Percentiles rank a stretch among this genome's conserved stretches.
Evolutionary conservation across 1,284 basidiomycete species (phyloP).

Genomic region (Meira nashicola): DNA sequence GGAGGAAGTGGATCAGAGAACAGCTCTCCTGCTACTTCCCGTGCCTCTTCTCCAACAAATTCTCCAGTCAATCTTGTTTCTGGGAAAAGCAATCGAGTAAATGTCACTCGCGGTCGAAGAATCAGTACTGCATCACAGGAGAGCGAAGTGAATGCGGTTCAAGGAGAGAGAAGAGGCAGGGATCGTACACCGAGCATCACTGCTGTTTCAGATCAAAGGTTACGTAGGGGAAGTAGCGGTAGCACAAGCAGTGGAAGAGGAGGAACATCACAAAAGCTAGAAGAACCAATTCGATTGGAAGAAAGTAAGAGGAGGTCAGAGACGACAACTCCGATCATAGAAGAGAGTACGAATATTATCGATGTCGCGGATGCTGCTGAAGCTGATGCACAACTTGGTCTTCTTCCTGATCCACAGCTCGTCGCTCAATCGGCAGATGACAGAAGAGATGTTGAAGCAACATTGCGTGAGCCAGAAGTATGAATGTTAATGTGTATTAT

Average conservation of each 20-base stretch:
- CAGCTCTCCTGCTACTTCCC: background rate
- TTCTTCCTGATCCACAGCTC: slow-evolving; percentile 7
- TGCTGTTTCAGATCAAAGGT: background rate
- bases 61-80: background rate
- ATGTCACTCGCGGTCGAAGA: background rate
- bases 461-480: slow-evolving; percentile 11
- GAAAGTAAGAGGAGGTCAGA: background rate
- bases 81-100: background rate
- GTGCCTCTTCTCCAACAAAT: background rate
- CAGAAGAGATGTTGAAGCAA: slow-evolving; percentile 1
- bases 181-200: background rate
- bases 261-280: background rate
- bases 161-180: background rate
- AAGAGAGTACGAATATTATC: background rate
- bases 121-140: background rate
- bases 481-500: too few species aligned
- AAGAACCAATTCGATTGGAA: background rate
- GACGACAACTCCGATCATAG: background rate
- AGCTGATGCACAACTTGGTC: background rate
- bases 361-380: background rate
- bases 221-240: background rate
- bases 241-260: background rate
- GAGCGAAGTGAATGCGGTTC: background rate
- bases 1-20: background rate
- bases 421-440: slow-evolving; percentile 11